phyloP scores from a whole-genome alignment of 1,284 basidiomycete species.

The Phenoliferia sp. region DNA sequence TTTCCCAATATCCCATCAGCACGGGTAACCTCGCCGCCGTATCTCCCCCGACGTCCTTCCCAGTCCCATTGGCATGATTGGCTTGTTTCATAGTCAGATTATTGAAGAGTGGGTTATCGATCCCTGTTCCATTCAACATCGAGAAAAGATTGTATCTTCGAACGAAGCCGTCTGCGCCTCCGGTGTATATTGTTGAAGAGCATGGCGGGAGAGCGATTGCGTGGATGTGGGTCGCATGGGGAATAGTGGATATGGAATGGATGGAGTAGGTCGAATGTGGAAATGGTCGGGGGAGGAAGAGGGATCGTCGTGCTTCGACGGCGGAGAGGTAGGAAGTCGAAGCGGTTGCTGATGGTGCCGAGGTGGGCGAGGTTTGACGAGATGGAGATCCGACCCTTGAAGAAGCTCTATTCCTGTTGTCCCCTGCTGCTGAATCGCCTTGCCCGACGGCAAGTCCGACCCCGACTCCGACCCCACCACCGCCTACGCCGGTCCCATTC shows the following conservation, averaged over 20 bases:
- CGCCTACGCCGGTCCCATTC: too few relatives aligned
- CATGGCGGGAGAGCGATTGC: constrained; percentile 29
- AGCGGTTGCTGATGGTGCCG: background rate
- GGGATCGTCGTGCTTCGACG: background rate
- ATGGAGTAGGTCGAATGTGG: constrained; percentile 8
- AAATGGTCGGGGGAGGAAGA: constrained; percentile 7
- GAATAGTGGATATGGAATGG: constrained; percentile 27
- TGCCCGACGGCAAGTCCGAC: too few relatives aligned
- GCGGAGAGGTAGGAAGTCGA: background rate
- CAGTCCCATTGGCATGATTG: background rate
- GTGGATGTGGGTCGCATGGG: constrained; percentile 25
- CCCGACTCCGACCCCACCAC: too few relatives aligned
- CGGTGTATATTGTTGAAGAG: constrained; percentile 33
- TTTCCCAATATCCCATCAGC: constrained; percentile 35
- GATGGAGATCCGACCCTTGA: background rate
- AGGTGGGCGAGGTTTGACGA: background rate
- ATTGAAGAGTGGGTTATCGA: constrained; percentile 3
- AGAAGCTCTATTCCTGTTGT: background rate
- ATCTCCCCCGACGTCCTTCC: background rate
- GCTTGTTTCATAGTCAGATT: constrained; percentile 25
- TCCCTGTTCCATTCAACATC: constrained; percentile 22
- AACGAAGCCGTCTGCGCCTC: constrained; percentile 34
- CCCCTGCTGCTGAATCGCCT: too few relatives aligned
- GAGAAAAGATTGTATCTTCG: constrained; percentile 30
- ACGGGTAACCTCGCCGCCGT: constrained; percentile 18